Evolutionary conservation across 2,329 filamentous ascomycete genomes (phyloP), one percentile per base, ranked within the genome.

Genomic region (Fusarium buharicum): DNA sequence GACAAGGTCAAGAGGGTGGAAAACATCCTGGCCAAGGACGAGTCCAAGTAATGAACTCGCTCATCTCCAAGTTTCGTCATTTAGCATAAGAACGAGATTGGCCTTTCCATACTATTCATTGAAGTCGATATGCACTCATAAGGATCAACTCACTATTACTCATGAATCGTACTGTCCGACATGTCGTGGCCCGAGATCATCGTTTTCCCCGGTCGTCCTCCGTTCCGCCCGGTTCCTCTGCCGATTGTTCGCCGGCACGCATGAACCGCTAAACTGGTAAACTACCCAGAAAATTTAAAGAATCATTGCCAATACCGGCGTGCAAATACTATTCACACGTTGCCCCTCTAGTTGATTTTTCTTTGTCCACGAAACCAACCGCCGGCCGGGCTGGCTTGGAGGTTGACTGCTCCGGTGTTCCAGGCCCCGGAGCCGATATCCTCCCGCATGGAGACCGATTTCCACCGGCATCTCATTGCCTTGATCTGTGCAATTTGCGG

Each of bases 1-100:
- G 90, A 96, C 65, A 97, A 96, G 79, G 90, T 96, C 16, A 82
- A 82, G 76, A 77, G 83, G 45, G 82, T 86, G 5, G 74, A 85
- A 72, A 79, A 80, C 12, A 70, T 86, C n/a, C 69, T 86, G 59
- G 76, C 75, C 2, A 52, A 52, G 31, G 40, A 33, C 16, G 59
- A 64, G 40, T 46, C 59, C 14, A 60, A 64, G 40, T 64, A 39
- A 39, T 12, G 9, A 16, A 12, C 8, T 17, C 12, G 8, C n/a
- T n/a, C n/a, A 14, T 16, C 17, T 3, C 16, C 40, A 33, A 31
- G n/a, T 10, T 10, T 12, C 12, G 6, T n/a, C 16, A 16, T 33
- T 7, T 5, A 17, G 30, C 9, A 30, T 17, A 4, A 6, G 11
- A 14, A 37, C 9, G 9, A 16, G 9, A 24, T 12, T 20, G 10